Evolutionary conservation across 169 alveolate species (phyloP), one percentile per base, ranked within the genome.

Genomic region (Besnoitia besnoiti): DNA sequence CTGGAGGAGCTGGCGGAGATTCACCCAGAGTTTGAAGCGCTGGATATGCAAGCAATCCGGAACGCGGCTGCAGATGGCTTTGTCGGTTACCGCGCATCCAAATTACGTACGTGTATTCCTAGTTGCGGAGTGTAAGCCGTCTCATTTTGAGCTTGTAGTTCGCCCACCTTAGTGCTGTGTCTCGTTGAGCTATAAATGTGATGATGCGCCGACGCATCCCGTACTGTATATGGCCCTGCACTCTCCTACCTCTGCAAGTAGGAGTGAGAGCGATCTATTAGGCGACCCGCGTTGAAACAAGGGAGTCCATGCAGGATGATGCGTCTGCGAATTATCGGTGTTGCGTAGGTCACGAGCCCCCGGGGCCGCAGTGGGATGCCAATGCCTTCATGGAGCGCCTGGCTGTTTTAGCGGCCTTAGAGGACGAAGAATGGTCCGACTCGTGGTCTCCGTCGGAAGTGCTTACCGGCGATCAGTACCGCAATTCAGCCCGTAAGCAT

Each of bases 341-440:
- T n/a, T 77, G 27, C 24, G n/a, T 59, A 77, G 87, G 62, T 42
- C 61, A 7, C 24, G 33, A n/a, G 46, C 12, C 4, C 47, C 87
- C 87, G 50, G 50, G 61, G 50, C n/a, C 87, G 30, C 3, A 40
- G n/a, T 39, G 59, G 73, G 92, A 87, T 61, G 85, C 37, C 27
- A 49, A 59, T 3, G 61, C 39, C 35, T 87, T 87, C 50, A 39
- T 87, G 84, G 85, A 44, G 55, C 84, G 84, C 40, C 39, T 87
- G 44, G 44, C 61, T 7, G 92, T 87, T 12, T 33, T 62, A 44
- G 59, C 92, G 50, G 84, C 85, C 16, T 19, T 87, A 21, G 92
- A 87, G 67, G 92, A 59, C 47, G 92, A 47, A 46, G 85, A 87
- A 24, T 87, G 92, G 92, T 39, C 30, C 44, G 92, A 87, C 7